A percentile compares a stretch with the other conserved stretches of the same genome.
Conservation (phyloP, 164 flowering plant genomes). For the Houttuynia cordata region DNA sequence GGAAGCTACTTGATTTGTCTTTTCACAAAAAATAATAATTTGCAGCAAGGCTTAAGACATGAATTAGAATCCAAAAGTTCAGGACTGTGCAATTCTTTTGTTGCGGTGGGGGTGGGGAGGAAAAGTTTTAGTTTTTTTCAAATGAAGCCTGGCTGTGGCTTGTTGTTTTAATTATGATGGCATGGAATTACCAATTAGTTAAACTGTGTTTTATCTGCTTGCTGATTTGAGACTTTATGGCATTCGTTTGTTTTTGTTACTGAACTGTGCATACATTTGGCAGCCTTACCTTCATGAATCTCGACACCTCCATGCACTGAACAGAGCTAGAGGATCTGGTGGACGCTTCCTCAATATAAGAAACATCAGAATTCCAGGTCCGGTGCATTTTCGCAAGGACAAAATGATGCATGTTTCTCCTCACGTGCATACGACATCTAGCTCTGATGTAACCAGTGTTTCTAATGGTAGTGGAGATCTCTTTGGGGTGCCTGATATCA, state of each 20-base stretch:
- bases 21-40: too few relatives aligned
- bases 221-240: not conserved
- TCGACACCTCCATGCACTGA: conserved; percentile 74
- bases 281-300: conserved; percentile 91
- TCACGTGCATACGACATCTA: conserved; percentile 12
- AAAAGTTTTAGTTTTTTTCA: too few relatives aligned
- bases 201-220: not conserved
- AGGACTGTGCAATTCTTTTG: too few relatives aligned
- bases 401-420: conserved; percentile 8
- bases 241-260: not conserved
- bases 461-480: conserved; percentile 15
- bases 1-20: too few relatives aligned
- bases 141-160: too few relatives aligned
- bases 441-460: conserved; percentile 18
- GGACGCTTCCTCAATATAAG: conserved; percentile 79
- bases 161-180: too few relatives aligned
- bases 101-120: too few relatives aligned
- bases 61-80: too few relatives aligned
- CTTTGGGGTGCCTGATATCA: conserved; percentile 21
- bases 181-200: too few relatives aligned
- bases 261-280: conserved; percentile 1
- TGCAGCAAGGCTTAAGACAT: too few relatives aligned
- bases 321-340: conserved; percentile 72
- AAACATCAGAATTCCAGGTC: conserved; percentile 23
- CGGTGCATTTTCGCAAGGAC: conserved; percentile 1